phyloP scores from a whole-genome alignment of 768 basidiomycete genomes.

The Trichaptum fuscoviolaceum region DNA sequence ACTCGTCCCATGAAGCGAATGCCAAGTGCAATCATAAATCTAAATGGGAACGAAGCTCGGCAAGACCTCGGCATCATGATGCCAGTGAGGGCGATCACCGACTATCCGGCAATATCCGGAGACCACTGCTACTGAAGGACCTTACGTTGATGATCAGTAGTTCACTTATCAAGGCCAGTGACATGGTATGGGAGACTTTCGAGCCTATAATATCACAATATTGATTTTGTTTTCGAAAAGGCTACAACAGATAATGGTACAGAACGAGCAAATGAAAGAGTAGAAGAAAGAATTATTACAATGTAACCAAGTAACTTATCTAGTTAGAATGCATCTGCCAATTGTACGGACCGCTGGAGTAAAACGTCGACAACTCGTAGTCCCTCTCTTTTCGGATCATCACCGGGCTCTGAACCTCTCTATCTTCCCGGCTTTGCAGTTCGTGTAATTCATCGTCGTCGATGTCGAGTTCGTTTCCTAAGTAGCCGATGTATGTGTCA shows the following conservation, averaged over 20 bases:
- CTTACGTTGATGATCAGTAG: no score
- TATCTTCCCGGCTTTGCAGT: not conserved
- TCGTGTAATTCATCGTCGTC: not conserved
- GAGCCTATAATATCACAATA: not conserved
- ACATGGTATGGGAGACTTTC: not conserved
- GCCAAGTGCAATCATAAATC: not conserved
- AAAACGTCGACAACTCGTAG: not conserved
- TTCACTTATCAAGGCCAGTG: no score
- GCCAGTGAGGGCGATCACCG: no score
- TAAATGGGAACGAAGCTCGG: no score
- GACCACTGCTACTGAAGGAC: no score
- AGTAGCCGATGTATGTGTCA: not conserved
- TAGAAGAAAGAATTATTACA: not conserved
- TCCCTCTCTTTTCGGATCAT: not conserved
- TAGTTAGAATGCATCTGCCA: not conserved
- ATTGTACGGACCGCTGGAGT: not conserved
- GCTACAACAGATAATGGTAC: not conserved
- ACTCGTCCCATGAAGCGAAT: not conserved
- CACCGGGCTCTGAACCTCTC: not conserved
- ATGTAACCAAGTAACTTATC: not conserved
- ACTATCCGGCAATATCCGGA: no score
- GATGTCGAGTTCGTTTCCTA: not conserved
- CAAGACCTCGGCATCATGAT: no score
- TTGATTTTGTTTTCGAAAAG: not conserved
- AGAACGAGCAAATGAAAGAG: not conserved